A percentile compares a stretch with the other conserved stretches of the same genome.
Conservation (phyloP, 352 stramenopile species). For the Phytophthora pluvialis region DNA sequence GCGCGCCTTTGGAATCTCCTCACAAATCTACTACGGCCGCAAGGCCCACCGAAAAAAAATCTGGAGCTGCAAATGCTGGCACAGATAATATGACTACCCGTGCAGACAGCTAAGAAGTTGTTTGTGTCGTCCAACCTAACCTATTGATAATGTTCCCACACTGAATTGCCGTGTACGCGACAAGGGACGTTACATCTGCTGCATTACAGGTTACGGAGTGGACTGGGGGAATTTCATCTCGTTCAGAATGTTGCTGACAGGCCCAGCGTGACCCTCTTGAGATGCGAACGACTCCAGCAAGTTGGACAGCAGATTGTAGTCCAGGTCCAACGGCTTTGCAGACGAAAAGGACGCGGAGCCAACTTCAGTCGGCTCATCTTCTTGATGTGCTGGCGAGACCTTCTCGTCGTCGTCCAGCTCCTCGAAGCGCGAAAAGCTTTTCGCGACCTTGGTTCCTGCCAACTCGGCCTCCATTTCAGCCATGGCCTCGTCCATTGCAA, state of each 20-base stretch:
- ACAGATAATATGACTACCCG: constrained; percentile 26
- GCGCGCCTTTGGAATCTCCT: neutral
- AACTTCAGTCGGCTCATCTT: constrained; percentile 15
- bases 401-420: constrained; percentile 24
- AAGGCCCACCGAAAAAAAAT: neutral
- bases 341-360: constrained; percentile 32
- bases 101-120: constrained; percentile 28
- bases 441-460: constrained; percentile 49
- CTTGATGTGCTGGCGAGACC: neutral
- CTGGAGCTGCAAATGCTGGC: constrained; percentile 8
- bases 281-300: constrained; percentile 84
- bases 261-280: constrained; percentile 73
- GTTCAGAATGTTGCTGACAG: constrained; percentile 78
- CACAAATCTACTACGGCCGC: neutral
- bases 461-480: constrained; percentile 82
- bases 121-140: constrained; percentile 22
- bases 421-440: constrained; percentile 60
- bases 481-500: constrained; percentile 63
- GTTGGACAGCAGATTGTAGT: constrained; percentile 87
- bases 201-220: constrained; percentile 2
- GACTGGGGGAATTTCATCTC: constrained; percentile 53
- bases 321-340: constrained; percentile 67
- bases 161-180: constrained; percentile 3
- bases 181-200: neutral
- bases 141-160: constrained; percentile 31